These are phyloP conservation scores for Crithidia thermophila DNA, from an alignment of 208 protist genomes.

Conservation along the genomic window DNA sequence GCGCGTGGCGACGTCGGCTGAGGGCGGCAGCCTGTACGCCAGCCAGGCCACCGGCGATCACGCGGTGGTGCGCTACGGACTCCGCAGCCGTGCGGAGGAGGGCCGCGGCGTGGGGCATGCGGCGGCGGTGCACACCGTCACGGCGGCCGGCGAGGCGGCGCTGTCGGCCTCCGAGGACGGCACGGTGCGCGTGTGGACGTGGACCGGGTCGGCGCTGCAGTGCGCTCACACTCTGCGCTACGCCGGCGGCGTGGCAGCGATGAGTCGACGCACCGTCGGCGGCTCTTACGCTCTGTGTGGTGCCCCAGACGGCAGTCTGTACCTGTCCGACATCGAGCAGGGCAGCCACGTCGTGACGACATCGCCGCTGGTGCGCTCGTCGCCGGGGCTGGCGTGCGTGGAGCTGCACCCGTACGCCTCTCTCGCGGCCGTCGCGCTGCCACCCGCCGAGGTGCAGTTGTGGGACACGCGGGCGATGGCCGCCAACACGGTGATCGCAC, in stretches of 20 bases:
- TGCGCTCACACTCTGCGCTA: constrained; percentile 57
- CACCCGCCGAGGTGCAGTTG: constrained; percentile 67
- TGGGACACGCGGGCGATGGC: constrained; percentile 91
- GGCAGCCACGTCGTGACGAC: constrained; percentile 40
- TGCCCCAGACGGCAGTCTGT: constrained; percentile 23
- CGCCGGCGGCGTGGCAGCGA: constrained; percentile 33
- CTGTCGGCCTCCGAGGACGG: constrained; percentile 97
- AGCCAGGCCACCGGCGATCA: constrained; percentile 33
- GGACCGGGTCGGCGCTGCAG: constrained; percentile 28
- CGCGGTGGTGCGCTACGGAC: constrained; percentile 49
- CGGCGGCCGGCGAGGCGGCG: constrained; percentile 4
- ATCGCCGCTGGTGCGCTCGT: constrained; percentile 17
- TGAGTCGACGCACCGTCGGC: constrained; percentile 38
- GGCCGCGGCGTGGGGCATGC: constrained; percentile 57
- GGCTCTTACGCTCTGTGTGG: constrained; percentile 41
- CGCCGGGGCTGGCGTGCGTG: constrained; percentile 34
- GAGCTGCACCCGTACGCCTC: constrained; percentile 73
- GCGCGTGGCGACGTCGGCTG: constrained; percentile 15
- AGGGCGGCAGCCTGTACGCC: constrained; percentile 20
- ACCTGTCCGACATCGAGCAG: constrained; percentile 41
- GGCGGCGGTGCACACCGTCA: constrained; percentile 55
- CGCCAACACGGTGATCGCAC: constrained; percentile 74
- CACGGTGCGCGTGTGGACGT: constrained; percentile 97
- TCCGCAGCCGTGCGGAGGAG: constrained; percentile 18
- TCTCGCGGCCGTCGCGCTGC: constrained; percentile 54